Base-by-base conservation (phyloP, 164 flowering plant species). In the Hamamelis virginiana region DNA sequence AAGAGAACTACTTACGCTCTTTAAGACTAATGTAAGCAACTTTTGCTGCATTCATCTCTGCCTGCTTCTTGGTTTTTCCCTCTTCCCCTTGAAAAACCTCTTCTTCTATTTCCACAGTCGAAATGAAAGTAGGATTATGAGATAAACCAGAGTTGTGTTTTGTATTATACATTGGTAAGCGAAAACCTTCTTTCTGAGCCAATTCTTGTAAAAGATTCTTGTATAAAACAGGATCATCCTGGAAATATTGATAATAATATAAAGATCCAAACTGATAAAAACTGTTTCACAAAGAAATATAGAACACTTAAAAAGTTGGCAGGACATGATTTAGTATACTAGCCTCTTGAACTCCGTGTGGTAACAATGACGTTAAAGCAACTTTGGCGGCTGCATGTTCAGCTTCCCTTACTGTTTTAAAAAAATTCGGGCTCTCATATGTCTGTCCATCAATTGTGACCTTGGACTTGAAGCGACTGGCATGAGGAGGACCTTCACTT, bases 341-440 rank as follows among this genome's bases (percentile, higher is more conserved):
- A 50, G 61, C 94, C 86, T 85, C 88, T 78, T 76, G 80, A 68
- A 51, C 64, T 47, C 67, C 81, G 67, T 62, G 77, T 4, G 74
- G 66, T 1, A 76, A 65, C 74, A 94, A 69, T 10, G 88, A 76
- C 41, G 52, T 65, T 52, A 90, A 77, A 74, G 97, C 98, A 69
- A 69, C 76, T 80, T 79, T 82, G 19, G 98, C 94, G 69, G 89
- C 96, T 23, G 83, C 89, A 83, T 87, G 79, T 64, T 92, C 91
- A 28, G 97, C 94, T 66, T 89, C 90, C 64, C 81, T 87, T 58
- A 84, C 1, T 33, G 92, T 89, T 41, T 74, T 38, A 63, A 75
- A 86, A 65, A 78, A 85, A 15, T 69, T 80, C 13, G 65, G 69
- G 48, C 85, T 62, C 74, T 81, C 86, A 77, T 78, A 91, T n/a